Percentiles rank a stretch among this genome's conserved stretches.
Conservation (phyloP, 2,329 filamentous ascomycete genomes). For the Ceratocystis lukuohia region DNA sequence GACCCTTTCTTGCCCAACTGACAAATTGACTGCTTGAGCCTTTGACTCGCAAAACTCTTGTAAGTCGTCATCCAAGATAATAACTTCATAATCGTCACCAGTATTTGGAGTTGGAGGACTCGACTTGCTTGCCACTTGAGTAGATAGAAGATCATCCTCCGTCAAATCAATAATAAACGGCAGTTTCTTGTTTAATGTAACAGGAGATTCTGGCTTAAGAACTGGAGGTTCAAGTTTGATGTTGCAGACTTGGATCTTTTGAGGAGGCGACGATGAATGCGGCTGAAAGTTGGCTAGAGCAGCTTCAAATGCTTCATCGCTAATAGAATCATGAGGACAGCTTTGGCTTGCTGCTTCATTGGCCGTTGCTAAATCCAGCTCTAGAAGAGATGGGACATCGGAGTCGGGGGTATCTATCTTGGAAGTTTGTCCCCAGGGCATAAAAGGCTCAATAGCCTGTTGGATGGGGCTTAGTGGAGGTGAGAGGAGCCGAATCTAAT, state of each 20-base stretch:
- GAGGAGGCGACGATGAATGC: not conserved
- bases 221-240: constrained; percentile 13
- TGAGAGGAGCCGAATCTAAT: constrained; percentile 11
- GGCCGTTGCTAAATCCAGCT: constrained; percentile 10
- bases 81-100: not conserved
- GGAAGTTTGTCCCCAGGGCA: constrained; percentile 12
- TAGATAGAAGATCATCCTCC: not conserved
- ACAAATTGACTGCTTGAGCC: not conserved
- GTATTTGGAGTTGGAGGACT: not conserved
- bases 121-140: not conserved
- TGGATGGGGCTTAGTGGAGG: constrained; percentile 16
- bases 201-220: not conserved
- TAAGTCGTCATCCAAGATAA: not conserved
- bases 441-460: not conserved
- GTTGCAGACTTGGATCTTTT: not conserved
- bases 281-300: not conserved
- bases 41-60: constrained; percentile 5
- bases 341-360: constrained; percentile 2
- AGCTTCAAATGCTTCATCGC: constrained; percentile 9
- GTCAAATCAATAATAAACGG: constrained; percentile 7
- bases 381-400: constrained; percentile 13
- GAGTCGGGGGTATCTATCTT: constrained; percentile 15
- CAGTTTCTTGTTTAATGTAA: not conserved
- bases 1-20: constrained; percentile 25
- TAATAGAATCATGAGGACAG: not conserved